phyloP scores from a whole-genome alignment of 345 rosid species.

The Linum lewisii region DNA sequence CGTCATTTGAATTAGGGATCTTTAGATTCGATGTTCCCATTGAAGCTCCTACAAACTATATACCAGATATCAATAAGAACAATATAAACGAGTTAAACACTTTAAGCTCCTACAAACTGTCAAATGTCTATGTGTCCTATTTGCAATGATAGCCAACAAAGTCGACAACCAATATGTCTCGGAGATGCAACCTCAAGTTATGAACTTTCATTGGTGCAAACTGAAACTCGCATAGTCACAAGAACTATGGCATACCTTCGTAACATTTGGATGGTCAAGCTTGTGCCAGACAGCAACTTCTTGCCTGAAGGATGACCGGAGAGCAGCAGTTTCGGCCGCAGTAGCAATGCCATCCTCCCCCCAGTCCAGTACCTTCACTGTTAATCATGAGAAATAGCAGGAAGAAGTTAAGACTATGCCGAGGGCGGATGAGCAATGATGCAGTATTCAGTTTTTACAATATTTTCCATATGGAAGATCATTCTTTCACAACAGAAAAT shows the following conservation, averaged over 20 bases:
- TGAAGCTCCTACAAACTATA: slow-evolving; percentile 29
- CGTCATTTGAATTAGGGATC: slow-evolving; percentile 14
- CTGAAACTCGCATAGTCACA: too few species aligned
- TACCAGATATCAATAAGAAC: background rate
- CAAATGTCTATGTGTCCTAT: too few species aligned
- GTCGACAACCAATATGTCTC: too few species aligned
- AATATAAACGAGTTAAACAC: too few species aligned
- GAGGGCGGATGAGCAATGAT: too few species aligned
- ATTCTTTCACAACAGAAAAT: too few species aligned
- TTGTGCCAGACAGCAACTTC: slow-evolving; percentile 33
- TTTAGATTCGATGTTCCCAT: slow-evolving; percentile 30
- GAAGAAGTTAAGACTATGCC: background rate
- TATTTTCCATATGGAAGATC: too few species aligned
- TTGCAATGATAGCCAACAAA: too few species aligned
- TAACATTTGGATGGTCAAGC: slow-evolving; percentile 24
- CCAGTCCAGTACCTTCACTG: slow-evolving; percentile 27
- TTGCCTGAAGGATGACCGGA: slow-evolving; percentile 25
- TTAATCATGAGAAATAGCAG: slow-evolving; percentile 5
- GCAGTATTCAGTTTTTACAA: background rate
- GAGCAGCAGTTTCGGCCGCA: slow-evolving; percentile 24
- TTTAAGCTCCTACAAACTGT: too few species aligned
- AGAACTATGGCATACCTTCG: slow-evolving; percentile 13
- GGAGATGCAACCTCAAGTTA: too few species aligned
- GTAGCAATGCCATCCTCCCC: slow-evolving; percentile 30
- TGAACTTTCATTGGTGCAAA: too few species aligned